Base-by-base conservation (phyloP, 805 yeast genomes). In the Lipomyces kockii region DNA sequence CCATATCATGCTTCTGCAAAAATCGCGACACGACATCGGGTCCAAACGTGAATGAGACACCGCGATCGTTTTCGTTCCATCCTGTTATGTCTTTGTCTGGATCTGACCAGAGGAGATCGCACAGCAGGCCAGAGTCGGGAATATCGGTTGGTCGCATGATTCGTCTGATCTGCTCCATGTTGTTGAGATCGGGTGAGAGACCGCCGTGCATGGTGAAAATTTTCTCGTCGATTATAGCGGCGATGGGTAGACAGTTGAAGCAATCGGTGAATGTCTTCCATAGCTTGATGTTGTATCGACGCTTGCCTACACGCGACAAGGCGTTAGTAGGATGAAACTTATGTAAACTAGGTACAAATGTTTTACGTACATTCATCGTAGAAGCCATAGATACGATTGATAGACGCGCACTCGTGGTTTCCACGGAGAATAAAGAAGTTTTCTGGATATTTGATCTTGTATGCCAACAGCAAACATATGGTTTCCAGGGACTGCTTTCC, bases 161-260 rank as follows among this genome's bases (percentile, higher is more conserved):
- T 79, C 98, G 88, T 84, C 98, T 90, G 78, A 94, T 95, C 82
- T 94, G 98, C 80, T 95, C 98, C 98, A 94, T 94, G 69, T 97
- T 87, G 83, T 93, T 95, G 79, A 94, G 86, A 82, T 94, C 98
- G 59, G 99, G 99, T 55, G 97, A 90, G 76, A 94, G 84, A 70
- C 99, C 99, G 77, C 99, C 99, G 81, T 94, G 99, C 98, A 95
- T 94, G 73, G 98, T 91, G 80, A 94, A 93, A 80, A 94, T 95
- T 83, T 94, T 93, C 80, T 94, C 98, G 80, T 94, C 99, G 75
- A 94, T 91, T 75, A 95, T 94, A 64, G 98, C 98, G 68, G 99
- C 98, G 78, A 94, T 94, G 70, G 99, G 99, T 79, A 94, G 85
- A 82, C 98, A 94, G 85, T 94, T 94, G 85, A 94, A 94, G 82